phyloP scores from a whole-genome alignment of 2,329 filamentous ascomycete species.

The Sclerotinia subarctica region DNA sequence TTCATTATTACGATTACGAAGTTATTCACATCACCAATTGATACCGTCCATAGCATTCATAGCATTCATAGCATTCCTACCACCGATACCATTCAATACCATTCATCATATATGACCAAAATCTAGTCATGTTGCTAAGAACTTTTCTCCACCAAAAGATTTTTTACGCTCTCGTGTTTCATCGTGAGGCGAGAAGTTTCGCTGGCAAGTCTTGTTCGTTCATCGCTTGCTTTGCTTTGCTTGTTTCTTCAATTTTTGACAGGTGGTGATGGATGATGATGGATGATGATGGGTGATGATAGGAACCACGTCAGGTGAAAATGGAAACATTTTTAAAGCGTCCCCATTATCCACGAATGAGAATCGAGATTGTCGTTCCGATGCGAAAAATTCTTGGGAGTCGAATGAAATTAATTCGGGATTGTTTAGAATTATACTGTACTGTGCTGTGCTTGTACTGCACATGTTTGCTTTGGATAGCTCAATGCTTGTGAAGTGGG shows the following conservation, averaged over 20 bases:
- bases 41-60: too few species aligned
- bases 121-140: background rate
- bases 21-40: conserved; percentile 1
- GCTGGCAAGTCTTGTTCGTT: conserved; percentile 8
- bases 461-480: background rate
- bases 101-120: background rate
- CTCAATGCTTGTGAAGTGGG: conserved; percentile 1
- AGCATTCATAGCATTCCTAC: background rate
- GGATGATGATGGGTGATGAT: background rate
- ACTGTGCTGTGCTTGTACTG: too few species aligned
- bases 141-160: background rate
- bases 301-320: conserved; percentile 23
- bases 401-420: background rate
- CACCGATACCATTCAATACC: too few species aligned
- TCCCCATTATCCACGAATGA: conserved; percentile 13
- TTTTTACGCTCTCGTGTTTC: conserved; percentile 7
- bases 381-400: background rate
- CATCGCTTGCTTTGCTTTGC: background rate
- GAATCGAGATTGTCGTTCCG: background rate
- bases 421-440: background rate
- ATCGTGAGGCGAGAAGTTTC: conserved; percentile 16
- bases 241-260: background rate
- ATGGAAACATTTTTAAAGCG: background rate
- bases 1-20: background rate
- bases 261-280: too few species aligned